Conservation (phyloP, 1,284 basidiomycete genomes). For the Cystobasidium slooffiae region DNA sequence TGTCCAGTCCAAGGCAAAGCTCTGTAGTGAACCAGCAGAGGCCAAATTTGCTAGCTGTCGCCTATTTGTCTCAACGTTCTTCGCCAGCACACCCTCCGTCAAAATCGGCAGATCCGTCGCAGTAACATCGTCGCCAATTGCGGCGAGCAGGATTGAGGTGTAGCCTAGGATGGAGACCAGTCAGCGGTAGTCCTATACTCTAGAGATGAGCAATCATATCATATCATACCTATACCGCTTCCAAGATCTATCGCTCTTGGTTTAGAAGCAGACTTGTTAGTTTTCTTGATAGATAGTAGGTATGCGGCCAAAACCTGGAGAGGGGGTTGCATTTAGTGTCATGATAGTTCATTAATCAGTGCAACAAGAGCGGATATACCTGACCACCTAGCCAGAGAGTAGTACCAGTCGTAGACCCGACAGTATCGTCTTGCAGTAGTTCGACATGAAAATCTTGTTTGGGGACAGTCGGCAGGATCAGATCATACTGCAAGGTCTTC, state of each 20-base stretch:
- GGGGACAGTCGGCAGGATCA: conserved; percentile 50
- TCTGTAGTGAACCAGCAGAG: neutral
- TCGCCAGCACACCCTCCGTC: conserved; percentile 67
- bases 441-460: conserved; percentile 53
- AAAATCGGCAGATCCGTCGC: conserved; percentile 78
- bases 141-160: conserved; percentile 65
- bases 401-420: conserved; percentile 75
- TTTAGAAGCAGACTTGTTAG: conserved; percentile 31
- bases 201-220: neutral
- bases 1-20: conserved; percentile 14
- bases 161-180: conserved; percentile 48
- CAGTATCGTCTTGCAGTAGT: conserved; percentile 61
- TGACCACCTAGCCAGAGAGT: conserved; percentile 84
- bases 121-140: conserved; percentile 74
- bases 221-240: conserved; percentile 68
- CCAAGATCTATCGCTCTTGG: conserved; percentile 73
- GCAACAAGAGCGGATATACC: conserved; percentile 71
- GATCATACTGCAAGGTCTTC: conserved; percentile 60
- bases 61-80: conserved; percentile 67
- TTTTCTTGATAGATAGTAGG: conserved; percentile 43
- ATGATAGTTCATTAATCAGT: too few species aligned
- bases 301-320: conserved; percentile 49
- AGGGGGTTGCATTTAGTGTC: too few species aligned
- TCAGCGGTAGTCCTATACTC: neutral
- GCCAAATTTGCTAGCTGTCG: conserved; percentile 20